Percentiles rank a stretch among this genome's conserved stretches.
Conservation (phyloP, 306 rosid genomes). For the Corylus avellana region DNA sequence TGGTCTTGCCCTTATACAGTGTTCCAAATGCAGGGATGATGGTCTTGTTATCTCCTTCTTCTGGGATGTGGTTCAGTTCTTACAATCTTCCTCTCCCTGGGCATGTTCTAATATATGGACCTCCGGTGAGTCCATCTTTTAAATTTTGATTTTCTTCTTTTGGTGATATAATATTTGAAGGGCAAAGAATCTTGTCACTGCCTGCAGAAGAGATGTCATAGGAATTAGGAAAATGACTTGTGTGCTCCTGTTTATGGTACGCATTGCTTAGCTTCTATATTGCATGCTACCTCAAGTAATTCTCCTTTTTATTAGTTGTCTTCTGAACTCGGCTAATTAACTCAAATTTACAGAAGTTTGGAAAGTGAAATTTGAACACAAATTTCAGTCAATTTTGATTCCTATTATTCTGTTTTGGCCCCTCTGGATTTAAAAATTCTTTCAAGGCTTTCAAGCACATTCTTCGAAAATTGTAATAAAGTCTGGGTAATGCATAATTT, state of each 20-base stretch:
- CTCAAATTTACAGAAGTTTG: neutral
- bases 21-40: slow-evolving; percentile 62
- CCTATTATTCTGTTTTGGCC: neutral
- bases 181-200: neutral
- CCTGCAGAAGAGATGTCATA: neutral
- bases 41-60: slow-evolving; percentile 69
- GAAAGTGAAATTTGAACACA: neutral
- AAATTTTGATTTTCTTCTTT: neutral
- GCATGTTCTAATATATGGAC: slow-evolving; percentile 81
- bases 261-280: neutral
- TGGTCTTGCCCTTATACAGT: slow-evolving; percentile 21
- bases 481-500: neutral
- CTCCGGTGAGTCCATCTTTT: slow-evolving; percentile 69
- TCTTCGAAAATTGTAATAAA: neutral
- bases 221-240: slow-evolving; percentile 6
- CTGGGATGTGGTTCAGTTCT: slow-evolving; percentile 77
- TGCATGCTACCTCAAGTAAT: neutral
- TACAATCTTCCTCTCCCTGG: slow-evolving; percentile 82
- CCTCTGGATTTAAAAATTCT: neutral
- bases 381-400: neutral
- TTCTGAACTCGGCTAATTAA: neutral
- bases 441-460: neutral
- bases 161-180: slow-evolving; percentile 1
- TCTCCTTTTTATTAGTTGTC: neutral
- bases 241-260: neutral